Percentiles rank a stretch among this genome's conserved stretches.
Conservation (phyloP, 805 yeast species). For the Ogataea nitratoaversa region DNA sequence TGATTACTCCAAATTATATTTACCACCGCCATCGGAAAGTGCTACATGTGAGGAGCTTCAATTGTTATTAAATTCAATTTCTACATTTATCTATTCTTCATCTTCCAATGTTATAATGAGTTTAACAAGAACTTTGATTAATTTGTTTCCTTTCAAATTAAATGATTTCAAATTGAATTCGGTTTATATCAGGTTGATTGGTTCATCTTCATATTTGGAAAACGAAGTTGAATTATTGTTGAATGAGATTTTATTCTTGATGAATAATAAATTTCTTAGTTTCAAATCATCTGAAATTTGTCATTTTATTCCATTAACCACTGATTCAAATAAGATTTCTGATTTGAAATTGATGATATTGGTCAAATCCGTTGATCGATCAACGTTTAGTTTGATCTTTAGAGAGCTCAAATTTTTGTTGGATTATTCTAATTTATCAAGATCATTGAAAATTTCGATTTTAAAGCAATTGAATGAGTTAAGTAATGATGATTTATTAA, state of each 20-base stretch:
- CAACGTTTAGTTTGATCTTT: constrained; percentile 47
- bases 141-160: constrained; percentile 56
- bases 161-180: constrained; percentile 45
- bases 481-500: constrained; percentile 14
- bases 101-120: constrained; percentile 62
- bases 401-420: constrained; percentile 62
- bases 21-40: no score
- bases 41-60: constrained; percentile 59
- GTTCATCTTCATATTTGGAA: constrained; percentile 4
- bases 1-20: constrained; percentile 58
- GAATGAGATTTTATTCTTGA: constrained; percentile 18
- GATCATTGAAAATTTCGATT: constrained; percentile 37
- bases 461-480: constrained; percentile 48
- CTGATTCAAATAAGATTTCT: constrained; percentile 43
- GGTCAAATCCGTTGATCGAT: constrained; percentile 50
- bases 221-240: constrained; percentile 10
- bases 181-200: constrained; percentile 37
- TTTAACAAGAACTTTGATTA: constrained; percentile 50
- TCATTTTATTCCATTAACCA: constrained; percentile 53
- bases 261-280: constrained; percentile 33
- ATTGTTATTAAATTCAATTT: constrained; percentile 46
- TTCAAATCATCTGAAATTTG: constrained; percentile 34
- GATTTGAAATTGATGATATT: constrained; percentile 57
- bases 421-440: constrained; percentile 22
- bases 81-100: constrained; percentile 43